phyloP scores from a whole-genome alignment of 1,284 basidiomycete genomes.

The Ustilago curta region DNA sequence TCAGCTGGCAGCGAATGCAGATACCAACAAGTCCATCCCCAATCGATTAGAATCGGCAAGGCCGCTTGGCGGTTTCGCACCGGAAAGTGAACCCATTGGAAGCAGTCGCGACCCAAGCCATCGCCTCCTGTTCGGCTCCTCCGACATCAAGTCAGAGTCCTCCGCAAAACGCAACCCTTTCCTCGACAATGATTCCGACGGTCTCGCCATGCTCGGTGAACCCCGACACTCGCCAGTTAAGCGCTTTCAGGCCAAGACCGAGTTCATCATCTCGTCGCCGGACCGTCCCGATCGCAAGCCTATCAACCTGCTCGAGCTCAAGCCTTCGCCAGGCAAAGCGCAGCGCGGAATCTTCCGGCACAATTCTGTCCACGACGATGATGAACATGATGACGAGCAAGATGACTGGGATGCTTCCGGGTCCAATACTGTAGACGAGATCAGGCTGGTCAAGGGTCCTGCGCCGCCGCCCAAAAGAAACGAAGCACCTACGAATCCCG shows the following conservation, averaged over 20 bases:
- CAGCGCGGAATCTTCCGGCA: conserved; percentile 53
- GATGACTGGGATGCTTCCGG: conserved; percentile 18
- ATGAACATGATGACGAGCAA: conserved; percentile 25
- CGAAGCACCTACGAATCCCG: not conserved
- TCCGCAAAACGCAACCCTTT: conserved; percentile 25
- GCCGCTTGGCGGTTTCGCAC: not conserved
- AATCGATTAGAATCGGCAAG: not conserved
- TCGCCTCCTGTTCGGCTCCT: conserved; percentile 28
- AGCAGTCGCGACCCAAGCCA: conserved; percentile 17
- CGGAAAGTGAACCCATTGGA: conserved; percentile 2
- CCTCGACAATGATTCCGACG: conserved; percentile 20
- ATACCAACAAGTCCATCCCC: not conserved
- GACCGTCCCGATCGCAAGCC: conserved; percentile 50
- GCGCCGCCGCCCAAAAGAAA: conserved; percentile 9
- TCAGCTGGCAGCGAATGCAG: not conserved
- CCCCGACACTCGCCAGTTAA: conserved; percentile 49
- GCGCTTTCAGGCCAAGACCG: conserved; percentile 39
- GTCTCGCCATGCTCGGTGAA: conserved; percentile 40
- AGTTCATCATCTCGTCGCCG: conserved; percentile 38
- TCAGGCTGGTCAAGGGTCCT: conserved; percentile 35
- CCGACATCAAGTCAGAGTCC: conserved; percentile 4
- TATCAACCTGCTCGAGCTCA: conserved; percentile 49
- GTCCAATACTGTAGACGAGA: conserved; percentile 28
- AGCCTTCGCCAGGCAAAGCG: conserved; percentile 54
- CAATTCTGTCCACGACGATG: conserved; percentile 19